Conservation (phyloP, 148 eudicot species). For the Chenopodium suecicum region DNA sequence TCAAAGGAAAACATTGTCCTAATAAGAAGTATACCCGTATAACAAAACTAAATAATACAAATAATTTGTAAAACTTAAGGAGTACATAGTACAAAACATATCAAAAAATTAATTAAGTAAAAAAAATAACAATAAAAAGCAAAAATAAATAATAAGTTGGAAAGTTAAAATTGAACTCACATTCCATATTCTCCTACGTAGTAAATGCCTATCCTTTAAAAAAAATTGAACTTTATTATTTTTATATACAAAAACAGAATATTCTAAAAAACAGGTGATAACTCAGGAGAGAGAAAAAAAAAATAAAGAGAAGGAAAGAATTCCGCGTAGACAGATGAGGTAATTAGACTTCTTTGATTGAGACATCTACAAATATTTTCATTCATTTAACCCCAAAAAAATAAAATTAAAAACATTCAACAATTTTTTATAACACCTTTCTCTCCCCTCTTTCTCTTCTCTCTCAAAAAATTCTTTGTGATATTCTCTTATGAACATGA, state of each 20-base stretch:
- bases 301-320: background rate
- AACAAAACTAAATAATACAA: no score
- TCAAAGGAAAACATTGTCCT: no score
- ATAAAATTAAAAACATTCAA: background rate
- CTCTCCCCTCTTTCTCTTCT: background rate
- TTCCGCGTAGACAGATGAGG: slow-evolving; percentile 80
- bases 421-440: background rate
- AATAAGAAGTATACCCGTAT: no score
- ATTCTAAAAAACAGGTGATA: slow-evolving; percentile 10
- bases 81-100: no score
- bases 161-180: no score
- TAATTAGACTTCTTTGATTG: slow-evolving; percentile 7
- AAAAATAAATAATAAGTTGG: no score
- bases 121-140: no score
- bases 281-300: background rate
- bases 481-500: background rate
- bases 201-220: background rate
- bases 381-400: background rate
- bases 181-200: no score
- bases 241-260: background rate
- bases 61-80: no score
- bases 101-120: no score
- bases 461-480: background rate
- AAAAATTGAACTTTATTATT: no score
- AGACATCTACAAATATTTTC: background rate